phyloP scores from a whole-genome alignment of 306 rosid species.

The Prunus davidiana region DNA sequence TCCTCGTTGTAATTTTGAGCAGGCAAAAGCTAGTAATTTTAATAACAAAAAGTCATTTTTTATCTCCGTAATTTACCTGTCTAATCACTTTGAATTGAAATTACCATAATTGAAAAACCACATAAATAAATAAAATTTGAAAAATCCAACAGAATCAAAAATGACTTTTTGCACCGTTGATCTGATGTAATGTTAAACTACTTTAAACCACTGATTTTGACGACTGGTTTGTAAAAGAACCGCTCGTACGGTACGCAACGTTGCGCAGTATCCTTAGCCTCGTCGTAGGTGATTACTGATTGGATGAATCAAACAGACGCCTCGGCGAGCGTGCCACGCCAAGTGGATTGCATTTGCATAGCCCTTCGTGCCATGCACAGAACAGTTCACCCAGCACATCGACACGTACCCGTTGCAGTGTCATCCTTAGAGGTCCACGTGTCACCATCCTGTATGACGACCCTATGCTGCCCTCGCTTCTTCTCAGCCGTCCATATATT shows the following conservation, averaged over 20 bases:
- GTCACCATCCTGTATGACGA: neutral
- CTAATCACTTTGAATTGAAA: too few species aligned
- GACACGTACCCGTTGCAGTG: conserved; percentile 11
- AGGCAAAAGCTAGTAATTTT: neutral
- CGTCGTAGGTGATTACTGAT: neutral
- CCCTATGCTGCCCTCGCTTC: neutral
- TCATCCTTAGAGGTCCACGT: conserved; percentile 8
- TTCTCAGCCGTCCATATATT: conserved; percentile 6
- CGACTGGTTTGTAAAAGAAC: neutral
- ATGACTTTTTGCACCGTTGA: neutral
- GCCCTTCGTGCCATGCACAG: conserved; percentile 16
- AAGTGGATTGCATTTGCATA: conserved; percentile 4
- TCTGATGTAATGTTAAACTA: neutral
- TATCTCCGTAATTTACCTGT: too few species aligned
- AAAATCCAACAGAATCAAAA: too few species aligned
- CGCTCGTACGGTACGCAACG: neutral
- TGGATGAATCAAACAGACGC: neutral
- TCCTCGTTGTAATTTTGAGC: neutral
- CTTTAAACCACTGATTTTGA: neutral
- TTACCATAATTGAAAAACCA: too few species aligned
- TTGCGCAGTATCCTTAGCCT: neutral
- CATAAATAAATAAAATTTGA: too few species aligned
- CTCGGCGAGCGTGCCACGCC: conserved; percentile 36
- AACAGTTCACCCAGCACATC: conserved; percentile 6
- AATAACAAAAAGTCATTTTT: too few species aligned